phyloP scores from a whole-genome alignment of 2,329 filamentous ascomycete genomes.

The Tolypocladium amazonense region DNA sequence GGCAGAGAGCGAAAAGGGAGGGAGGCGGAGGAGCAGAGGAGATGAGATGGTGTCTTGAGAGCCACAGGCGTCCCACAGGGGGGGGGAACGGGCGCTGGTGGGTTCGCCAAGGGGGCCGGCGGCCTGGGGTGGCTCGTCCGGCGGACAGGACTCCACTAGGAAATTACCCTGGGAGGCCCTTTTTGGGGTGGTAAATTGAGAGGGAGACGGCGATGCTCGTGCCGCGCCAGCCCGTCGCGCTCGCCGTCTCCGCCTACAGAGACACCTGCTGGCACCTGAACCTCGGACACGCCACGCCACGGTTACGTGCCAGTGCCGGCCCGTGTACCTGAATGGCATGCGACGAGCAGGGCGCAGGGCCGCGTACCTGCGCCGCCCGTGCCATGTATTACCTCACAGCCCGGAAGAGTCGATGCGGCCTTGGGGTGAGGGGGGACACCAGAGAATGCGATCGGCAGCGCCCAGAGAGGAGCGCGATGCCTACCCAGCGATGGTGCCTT shows the following conservation, averaged over 20 bases:
- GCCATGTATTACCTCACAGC: background rate
- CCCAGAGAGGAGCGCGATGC: background rate
- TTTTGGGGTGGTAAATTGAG: background rate
- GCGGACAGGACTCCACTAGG: background rate
- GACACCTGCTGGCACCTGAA: background rate
- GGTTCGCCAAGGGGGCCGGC: background rate
- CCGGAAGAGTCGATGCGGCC: background rate
- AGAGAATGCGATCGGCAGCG: background rate
- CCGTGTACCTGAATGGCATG: slow-evolving; percentile 2
- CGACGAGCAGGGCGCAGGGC: background rate
- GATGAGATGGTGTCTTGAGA: background rate
- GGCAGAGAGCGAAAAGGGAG: slow-evolving; percentile 8
- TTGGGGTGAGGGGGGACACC: background rate
- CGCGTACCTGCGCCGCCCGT: background rate
- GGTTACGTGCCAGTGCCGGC: background rate
- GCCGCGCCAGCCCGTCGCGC: background rate
- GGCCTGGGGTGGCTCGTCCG: background rate
- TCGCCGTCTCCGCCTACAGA: background rate
- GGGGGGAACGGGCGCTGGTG: background rate
- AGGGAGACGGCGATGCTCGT: background rate
- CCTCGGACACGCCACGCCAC: slow-evolving; percentile 1
- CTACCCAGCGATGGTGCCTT: background rate
- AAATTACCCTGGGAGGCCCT: slow-evolving; percentile 1
- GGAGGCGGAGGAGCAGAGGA: slow-evolving; percentile 4
- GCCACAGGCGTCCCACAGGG: background rate